A percentile compares a stretch with the other conserved stretches of the same genome.
phyloP scores from a whole-genome alignment of 1,284 basidiomycete genomes.

The Stygiomarasmius scandens region DNA sequence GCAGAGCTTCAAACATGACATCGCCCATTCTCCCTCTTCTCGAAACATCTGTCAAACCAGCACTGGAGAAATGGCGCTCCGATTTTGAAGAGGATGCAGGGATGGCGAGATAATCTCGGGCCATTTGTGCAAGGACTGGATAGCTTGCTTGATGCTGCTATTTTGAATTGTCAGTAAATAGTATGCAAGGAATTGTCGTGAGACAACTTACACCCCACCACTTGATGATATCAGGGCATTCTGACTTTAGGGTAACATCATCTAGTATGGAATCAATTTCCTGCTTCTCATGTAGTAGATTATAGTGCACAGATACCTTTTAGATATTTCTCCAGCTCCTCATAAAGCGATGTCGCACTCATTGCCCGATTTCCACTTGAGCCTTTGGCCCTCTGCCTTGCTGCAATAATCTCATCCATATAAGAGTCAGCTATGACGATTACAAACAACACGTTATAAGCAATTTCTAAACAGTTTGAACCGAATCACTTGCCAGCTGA shows the following conservation, averaged over 20 bases:
- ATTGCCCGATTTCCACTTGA: neutral
- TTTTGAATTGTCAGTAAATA: neutral
- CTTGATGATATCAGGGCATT: conserved; percentile 17
- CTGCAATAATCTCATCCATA: no score
- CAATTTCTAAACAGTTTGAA: no score
- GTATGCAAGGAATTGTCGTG: neutral
- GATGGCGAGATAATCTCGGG: conserved; percentile 28
- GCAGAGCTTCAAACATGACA: conserved; percentile 21
- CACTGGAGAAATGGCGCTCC: conserved; percentile 25
- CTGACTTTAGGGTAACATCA: neutral
- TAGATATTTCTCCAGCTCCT: neutral
- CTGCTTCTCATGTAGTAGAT: no score
- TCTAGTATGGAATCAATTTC: neutral
- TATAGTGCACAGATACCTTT: neutral
- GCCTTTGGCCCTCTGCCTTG: no score
- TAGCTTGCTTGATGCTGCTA: conserved; percentile 9
- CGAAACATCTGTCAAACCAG: conserved; percentile 19
- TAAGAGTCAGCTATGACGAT: no score
- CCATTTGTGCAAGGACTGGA: conserved; percentile 23
- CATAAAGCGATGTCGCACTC: neutral
- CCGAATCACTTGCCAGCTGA: no score
- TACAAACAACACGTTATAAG: no score
- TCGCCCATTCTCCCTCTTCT: conserved; percentile 19
- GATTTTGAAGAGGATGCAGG: conserved; percentile 24
- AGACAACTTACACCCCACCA: conserved; percentile 27